phyloP scores from a whole-genome alignment of 1,139 yeast genomes.

The Groenewaldozyma sp. region DNA sequence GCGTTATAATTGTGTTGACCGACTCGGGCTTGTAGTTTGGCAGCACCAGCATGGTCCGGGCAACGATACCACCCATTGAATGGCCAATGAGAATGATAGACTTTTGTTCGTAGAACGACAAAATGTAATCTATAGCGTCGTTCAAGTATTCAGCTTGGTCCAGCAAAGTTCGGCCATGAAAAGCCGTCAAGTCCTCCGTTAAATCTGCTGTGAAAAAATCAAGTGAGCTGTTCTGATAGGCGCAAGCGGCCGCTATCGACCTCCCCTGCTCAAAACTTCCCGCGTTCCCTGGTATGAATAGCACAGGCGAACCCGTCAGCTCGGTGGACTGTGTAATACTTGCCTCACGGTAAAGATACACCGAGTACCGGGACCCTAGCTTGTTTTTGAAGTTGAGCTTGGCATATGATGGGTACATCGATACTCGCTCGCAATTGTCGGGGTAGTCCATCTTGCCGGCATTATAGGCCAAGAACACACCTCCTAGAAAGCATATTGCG shows the following conservation, averaged over 20 bases:
- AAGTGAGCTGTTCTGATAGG: slow-evolving; percentile 49
- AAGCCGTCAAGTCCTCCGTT: slow-evolving; percentile 93
- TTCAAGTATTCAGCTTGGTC: slow-evolving; percentile 94
- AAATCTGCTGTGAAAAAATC: slow-evolving; percentile 80
- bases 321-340: slow-evolving; percentile 32
- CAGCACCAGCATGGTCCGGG: slow-evolving; percentile 68
- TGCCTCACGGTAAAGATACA: slow-evolving; percentile 68
- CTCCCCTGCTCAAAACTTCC: slow-evolving; percentile 88
- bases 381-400: slow-evolving; percentile 40
- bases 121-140: slow-evolving; percentile 73
- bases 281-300: slow-evolving; percentile 96
- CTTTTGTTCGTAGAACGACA: slow-evolving; percentile 58
- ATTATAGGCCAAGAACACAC: neutral
- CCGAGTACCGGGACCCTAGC: slow-evolving; percentile 69
- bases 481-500: slow-evolving; percentile 1
- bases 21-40: slow-evolving; percentile 66
- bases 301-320: slow-evolving; percentile 68
- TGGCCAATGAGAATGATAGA: slow-evolving; percentile 83
- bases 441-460: slow-evolving; percentile 2
- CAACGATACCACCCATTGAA: slow-evolving; percentile 96
- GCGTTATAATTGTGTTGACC: slow-evolving; percentile 73
- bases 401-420: slow-evolving; percentile 16
- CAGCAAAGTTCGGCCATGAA: slow-evolving; percentile 86
- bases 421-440: slow-evolving; percentile 7
- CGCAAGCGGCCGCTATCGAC: slow-evolving; percentile 64